Evolutionary conservation across 2,329 filamentous ascomycete genomes (phyloP).

Genomic region (Myrmaecium sp.): DNA sequence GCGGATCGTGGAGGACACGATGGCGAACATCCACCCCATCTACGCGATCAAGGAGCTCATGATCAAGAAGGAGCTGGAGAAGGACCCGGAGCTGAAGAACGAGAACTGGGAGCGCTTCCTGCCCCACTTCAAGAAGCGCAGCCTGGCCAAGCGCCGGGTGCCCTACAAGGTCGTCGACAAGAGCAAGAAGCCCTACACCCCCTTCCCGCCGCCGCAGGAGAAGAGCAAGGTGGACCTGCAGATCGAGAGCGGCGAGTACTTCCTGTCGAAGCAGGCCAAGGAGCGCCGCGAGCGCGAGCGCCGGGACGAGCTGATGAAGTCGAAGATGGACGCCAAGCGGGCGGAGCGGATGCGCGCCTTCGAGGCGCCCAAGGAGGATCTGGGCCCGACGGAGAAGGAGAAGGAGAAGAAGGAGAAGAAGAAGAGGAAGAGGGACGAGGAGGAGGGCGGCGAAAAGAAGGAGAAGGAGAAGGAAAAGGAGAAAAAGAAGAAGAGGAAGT

Average conservation of each 20-base stretch:
- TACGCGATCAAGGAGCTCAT: slow-evolving; percentile 93
- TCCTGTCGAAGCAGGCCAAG: slow-evolving; percentile 83
- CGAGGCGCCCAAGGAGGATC: slow-evolving; percentile 65
- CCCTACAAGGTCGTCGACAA: slow-evolving; percentile 86
- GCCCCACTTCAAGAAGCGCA: slow-evolving; percentile 92
- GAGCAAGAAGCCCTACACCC: slow-evolving; percentile 84
- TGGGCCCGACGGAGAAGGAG: slow-evolving; percentile 35
- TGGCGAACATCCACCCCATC: slow-evolving; percentile 80
- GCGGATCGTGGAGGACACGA: slow-evolving; percentile 81
- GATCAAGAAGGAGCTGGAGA: slow-evolving; percentile 84
- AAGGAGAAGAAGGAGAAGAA: slow-evolving; percentile 33
- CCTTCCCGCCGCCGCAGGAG: slow-evolving; percentile 90
- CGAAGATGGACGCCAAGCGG: slow-evolving; percentile 77
- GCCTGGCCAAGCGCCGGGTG: slow-evolving; percentile 63
- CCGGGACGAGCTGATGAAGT: slow-evolving; percentile 66
- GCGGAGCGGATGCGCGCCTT: slow-evolving; percentile 75
- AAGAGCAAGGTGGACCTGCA: slow-evolving; percentile 98
- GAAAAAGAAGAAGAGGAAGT: slow-evolving; percentile 3
- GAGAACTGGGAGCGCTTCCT: slow-evolving; percentile 95
- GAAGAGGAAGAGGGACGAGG: slow-evolving; percentile 32
- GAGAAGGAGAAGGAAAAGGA: slow-evolving; percentile 25
- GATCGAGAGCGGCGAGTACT: slow-evolving; percentile 96
- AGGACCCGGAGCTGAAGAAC: slow-evolving; percentile 68
- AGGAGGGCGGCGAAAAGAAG: slow-evolving; percentile 18
- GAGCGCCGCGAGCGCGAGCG: slow-evolving; percentile 66